A percentile compares a stretch with the other conserved stretches of the same genome.
Conservation (phyloP, 2,329 filamentous ascomycete genomes). For the Ambrosiella xylebori region DNA sequence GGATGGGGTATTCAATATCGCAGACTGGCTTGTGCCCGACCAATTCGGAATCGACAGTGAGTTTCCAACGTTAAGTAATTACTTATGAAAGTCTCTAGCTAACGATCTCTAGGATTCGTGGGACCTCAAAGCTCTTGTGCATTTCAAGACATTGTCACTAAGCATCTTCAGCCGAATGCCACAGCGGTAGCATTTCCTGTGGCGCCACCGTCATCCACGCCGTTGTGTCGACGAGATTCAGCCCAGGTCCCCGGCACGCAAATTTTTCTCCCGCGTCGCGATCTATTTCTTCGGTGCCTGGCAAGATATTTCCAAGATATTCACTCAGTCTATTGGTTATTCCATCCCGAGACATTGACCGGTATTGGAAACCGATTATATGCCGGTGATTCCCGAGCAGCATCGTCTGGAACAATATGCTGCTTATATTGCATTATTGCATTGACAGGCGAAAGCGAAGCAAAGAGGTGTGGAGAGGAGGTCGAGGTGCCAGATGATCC, state of each 20-base stretch:
- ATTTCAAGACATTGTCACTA: conserved; percentile 1
- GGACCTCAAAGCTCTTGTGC: not conserved
- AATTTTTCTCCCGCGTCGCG: conserved; percentile 17
- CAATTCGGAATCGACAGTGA: conserved; percentile 15
- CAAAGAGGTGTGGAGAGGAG: conserved; percentile 8
- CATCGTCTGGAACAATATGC: conserved; percentile 16
- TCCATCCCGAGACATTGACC: conserved; percentile 17
- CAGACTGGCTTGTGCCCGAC: not conserved
- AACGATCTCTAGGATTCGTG: not conserved
- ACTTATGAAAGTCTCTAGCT: not conserved
- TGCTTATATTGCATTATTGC: conserved; percentile 17
- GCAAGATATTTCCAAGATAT: conserved; percentile 18
- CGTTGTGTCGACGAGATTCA: not conserved
- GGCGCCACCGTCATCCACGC: not conserved
- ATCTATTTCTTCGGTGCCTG: conserved; percentile 17
- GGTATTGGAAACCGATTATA: conserved; percentile 17
- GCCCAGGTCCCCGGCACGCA: not conserved
- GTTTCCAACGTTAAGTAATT: not conserved
- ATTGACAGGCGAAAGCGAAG: conserved; percentile 18
- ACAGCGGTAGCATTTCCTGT: not conserved
- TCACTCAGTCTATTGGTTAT: conserved; percentile 18
- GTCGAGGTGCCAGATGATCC: conserved; percentile 5
- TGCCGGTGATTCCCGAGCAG: conserved; percentile 15
- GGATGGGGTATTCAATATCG: not conserved
- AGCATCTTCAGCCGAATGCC: not conserved